Evolutionary conservation across 164 flowering plant species (phyloP).

Genomic region (Dillenia suffruticosa): DNA sequence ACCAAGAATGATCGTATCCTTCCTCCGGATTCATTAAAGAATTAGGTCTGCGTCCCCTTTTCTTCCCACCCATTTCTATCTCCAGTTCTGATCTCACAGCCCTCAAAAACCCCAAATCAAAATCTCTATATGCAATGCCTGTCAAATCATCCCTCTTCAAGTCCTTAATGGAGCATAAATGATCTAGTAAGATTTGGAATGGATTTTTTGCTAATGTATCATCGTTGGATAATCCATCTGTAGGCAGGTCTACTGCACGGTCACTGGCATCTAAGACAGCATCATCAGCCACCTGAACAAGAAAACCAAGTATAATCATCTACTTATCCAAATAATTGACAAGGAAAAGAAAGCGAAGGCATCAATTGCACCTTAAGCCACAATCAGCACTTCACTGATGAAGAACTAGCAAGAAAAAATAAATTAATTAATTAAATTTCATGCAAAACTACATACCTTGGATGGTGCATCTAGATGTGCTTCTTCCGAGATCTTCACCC

Average conservation of each 20-base stretch:
- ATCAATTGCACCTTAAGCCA: too few species aligned
- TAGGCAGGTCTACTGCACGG: conserved; percentile 25
- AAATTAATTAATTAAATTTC: not conserved
- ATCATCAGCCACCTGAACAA: conserved; percentile 38
- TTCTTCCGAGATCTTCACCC: too few species aligned
- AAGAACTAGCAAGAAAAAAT: not conserved
- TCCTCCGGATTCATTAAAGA: conserved; percentile 17
- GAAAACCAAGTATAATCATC: not conserved
- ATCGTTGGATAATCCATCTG: conserved; percentile 26
- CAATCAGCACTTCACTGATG: too few species aligned
- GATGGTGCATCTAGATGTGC: too few species aligned
- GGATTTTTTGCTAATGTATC: conserved; percentile 20
- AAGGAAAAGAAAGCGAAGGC: too few species aligned
- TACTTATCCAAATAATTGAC: not conserved
- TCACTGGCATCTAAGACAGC: conserved; percentile 17
- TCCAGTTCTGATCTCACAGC: conserved; percentile 5
- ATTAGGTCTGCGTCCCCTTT: conserved; percentile 25
- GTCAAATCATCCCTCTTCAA: conserved; percentile 13
- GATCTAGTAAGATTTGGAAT: conserved; percentile 17
- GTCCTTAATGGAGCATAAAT: conserved; percentile 10
- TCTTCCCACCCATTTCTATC: conserved; percentile 22
- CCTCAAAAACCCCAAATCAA: conserved; percentile 16
- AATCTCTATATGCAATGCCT: conserved; percentile 18
- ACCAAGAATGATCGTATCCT: conserved; percentile 27
- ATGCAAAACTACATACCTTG: too few species aligned